These are phyloP conservation scores for Curvularia spicifera DNA, from an alignment of 2,329 filamentous ascomycete genomes.

Conservation along the genomic window DNA sequence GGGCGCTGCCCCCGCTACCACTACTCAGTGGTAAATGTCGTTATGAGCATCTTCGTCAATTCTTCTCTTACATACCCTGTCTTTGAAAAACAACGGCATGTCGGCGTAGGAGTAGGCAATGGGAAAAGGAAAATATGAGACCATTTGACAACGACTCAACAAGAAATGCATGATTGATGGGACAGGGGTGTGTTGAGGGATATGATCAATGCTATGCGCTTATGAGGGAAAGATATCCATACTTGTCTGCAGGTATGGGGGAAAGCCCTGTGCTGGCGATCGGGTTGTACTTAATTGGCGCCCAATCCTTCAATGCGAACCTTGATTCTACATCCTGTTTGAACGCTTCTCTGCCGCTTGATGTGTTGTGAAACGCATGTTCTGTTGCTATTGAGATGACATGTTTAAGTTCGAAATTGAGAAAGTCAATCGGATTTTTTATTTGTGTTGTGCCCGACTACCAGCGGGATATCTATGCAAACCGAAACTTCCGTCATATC, in stretches of 20 bases:
- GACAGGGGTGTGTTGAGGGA: constrained; percentile 27
- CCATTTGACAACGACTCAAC: constrained; percentile 24
- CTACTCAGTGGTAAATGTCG: constrained; percentile 54
- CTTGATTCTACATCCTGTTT: constrained; percentile 15
- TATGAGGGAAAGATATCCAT: constrained; percentile 99
- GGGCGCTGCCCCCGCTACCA: constrained; percentile 43
- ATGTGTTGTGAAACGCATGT: neutral
- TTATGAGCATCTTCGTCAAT: constrained; percentile 22
- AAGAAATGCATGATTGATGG: constrained; percentile 21
- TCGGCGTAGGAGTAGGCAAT: constrained; percentile 42
- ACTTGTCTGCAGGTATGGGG: constrained; percentile 63
- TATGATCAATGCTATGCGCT: constrained; percentile 67
- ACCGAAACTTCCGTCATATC: neutral
- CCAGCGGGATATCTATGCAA: neutral
- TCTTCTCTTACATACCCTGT: constrained; percentile 43
- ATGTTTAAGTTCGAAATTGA: neutral
- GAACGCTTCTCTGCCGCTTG: neutral
- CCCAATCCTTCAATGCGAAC: constrained; percentile 57
- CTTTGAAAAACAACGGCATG: constrained; percentile 36
- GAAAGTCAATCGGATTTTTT: neutral
- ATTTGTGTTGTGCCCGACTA: neutral
- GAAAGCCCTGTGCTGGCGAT: constrained; percentile 96
- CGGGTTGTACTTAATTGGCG: constrained; percentile 86
- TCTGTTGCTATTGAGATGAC: neutral
- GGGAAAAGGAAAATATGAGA: constrained; percentile 32